Evolutionary conservation across 1,284 basidiomycete genomes (phyloP).

Genomic region (Ustilago trichophora): DNA sequence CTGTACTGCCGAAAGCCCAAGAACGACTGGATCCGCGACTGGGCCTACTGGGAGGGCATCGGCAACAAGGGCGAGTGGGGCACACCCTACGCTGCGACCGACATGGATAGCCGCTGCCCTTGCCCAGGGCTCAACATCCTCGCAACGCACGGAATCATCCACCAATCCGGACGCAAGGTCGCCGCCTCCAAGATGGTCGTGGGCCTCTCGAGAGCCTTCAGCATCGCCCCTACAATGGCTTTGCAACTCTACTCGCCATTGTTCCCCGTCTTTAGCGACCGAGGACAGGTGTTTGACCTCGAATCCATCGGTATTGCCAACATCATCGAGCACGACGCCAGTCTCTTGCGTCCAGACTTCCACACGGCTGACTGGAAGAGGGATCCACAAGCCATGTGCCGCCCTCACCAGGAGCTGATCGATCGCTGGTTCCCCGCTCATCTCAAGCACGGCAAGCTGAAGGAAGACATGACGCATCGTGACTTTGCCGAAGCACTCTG

Average conservation of each 20-base stretch:
- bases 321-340: slow-evolving; percentile 43
- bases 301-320: slow-evolving; percentile 21
- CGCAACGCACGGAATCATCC: slow-evolving; percentile 32
- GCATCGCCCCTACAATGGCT: slow-evolving; percentile 43
- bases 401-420: slow-evolving; percentile 43
- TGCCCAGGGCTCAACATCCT: slow-evolving; percentile 44
- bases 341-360: slow-evolving; percentile 32
- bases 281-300: slow-evolving; percentile 25
- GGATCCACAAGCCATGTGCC: slow-evolving; percentile 23
- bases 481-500: slow-evolving; percentile 33
- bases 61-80: slow-evolving; percentile 39
- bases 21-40: slow-evolving; percentile 46
- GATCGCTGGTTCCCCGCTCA: slow-evolving; percentile 40
- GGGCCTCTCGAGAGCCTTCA: slow-evolving; percentile 33
- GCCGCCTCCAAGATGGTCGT: slow-evolving; percentile 34
- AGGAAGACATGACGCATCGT: slow-evolving; percentile 18
- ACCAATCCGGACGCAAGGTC: slow-evolving; percentile 19
- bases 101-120: slow-evolving; percentile 28
- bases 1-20: slow-evolving; percentile 22
- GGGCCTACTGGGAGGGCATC: slow-evolving; percentile 43
- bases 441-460: slow-evolving; percentile 24
- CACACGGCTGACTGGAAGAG: slow-evolving; percentile 23
- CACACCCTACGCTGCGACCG: slow-evolving; percentile 17
- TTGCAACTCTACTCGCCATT: slow-evolving; percentile 46
- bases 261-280: slow-evolving; percentile 25